These are phyloP conservation scores for Tylopilus balloui DNA, from an alignment of 768 basidiomycete species.

Conservation along the genomic window DNA sequence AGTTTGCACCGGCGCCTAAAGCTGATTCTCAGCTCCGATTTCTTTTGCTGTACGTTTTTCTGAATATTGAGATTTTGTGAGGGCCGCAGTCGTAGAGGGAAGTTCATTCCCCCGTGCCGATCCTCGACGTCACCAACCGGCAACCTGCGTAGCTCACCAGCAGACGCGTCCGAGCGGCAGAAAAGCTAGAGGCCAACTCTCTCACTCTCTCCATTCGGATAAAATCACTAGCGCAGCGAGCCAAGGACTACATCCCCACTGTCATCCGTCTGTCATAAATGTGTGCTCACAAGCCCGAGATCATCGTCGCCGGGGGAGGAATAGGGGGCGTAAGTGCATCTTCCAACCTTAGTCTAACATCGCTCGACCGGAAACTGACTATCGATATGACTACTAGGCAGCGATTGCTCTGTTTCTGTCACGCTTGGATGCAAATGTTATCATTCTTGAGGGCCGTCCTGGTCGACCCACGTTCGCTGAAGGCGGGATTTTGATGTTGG, in stretches of 20 bases:
- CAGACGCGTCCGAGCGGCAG: constrained; percentile 22
- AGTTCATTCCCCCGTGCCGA: not conserved
- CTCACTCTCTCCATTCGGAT: not conserved
- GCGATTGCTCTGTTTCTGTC: constrained; percentile 27
- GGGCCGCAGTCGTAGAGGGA: no score
- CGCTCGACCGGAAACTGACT: not conserved
- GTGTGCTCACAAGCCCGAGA: constrained; percentile 16
- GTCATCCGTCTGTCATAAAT: constrained; percentile 7
- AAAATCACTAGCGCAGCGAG: constrained; percentile 1
- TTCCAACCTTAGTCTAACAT: not conserved
- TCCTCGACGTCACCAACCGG: constrained; percentile 4
- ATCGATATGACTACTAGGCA: constrained; percentile 5
- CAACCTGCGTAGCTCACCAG: constrained; percentile 3
- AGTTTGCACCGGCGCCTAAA: no score
- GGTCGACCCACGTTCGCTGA: constrained; percentile 16
- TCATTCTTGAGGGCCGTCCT: constrained; percentile 23
- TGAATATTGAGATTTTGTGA: no score
- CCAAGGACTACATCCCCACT: not conserved
- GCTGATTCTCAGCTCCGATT: no score
- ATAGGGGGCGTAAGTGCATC: constrained; percentile 23
- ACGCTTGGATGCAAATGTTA: constrained; percentile 13
- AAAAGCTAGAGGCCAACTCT: not conserved
- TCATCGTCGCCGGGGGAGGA: constrained; percentile 29
- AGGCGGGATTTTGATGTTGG: constrained; percentile 28
- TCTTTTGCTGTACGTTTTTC: no score